A percentile compares a stretch with the other conserved stretches of the same genome.
phyloP scores from a whole-genome alignment of 139 green algal genomes.

The Gonium pectorale region DNA sequence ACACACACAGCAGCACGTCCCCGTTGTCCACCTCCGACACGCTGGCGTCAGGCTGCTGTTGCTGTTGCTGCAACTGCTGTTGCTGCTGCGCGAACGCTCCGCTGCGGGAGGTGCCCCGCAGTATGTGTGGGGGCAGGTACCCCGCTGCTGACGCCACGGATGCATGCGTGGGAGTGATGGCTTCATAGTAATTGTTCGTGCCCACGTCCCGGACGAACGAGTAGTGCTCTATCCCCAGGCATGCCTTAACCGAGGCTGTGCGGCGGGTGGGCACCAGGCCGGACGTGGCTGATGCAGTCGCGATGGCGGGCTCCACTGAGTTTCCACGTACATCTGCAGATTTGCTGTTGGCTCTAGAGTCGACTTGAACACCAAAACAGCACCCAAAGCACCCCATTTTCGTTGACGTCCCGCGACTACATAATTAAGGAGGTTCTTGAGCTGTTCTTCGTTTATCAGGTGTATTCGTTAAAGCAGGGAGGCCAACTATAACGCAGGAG shows the following conservation, averaged over 20 bases:
- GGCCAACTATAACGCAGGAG: no score
- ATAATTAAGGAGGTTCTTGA: no score
- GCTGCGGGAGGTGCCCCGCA: neutral
- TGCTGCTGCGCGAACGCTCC: no score
- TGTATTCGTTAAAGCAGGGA: no score
- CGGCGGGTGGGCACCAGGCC: conserved; percentile 10
- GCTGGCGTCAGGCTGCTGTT: neutral
- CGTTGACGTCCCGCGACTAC: no score
- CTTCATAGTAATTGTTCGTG: conserved; percentile 29
- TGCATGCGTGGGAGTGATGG: conserved; percentile 12
- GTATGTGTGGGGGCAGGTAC: neutral
- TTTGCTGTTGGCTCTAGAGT: neutral
- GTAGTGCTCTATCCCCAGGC: conserved; percentile 35
- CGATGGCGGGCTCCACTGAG: neutral
- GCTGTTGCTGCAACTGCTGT: neutral
- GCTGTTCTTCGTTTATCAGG: no score
- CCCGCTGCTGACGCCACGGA: neutral
- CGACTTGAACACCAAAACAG: no score
- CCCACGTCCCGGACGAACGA: conserved; percentile 24
- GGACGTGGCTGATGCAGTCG: neutral
- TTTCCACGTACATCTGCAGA: neutral
- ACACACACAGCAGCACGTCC: conserved; percentile 49
- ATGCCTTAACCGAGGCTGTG: conserved; percentile 21
- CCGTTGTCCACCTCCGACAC: neutral
- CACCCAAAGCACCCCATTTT: conserved; percentile 8